phyloP scores from a whole-genome alignment of 2,329 filamentous ascomycete species.

The Rutstroemia sydowiana region DNA sequence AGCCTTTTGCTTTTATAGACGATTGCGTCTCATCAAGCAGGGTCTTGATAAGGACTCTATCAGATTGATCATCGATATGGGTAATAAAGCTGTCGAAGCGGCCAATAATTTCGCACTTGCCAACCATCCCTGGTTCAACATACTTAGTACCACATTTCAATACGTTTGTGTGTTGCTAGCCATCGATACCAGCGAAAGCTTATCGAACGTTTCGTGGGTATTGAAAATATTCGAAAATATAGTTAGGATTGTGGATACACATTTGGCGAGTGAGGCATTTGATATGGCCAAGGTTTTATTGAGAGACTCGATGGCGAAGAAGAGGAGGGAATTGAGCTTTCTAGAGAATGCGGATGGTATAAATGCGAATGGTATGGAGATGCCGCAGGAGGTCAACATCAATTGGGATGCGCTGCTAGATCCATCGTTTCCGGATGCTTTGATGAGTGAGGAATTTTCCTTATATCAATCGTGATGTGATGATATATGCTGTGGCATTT shows the following conservation, averaged over 20 bases:
- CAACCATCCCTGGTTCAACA: constrained; percentile 21
- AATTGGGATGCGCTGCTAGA: constrained; percentile 22
- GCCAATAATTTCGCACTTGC: constrained; percentile 12
- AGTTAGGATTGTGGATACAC: constrained; percentile 12
- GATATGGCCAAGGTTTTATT: constrained; percentile 19
- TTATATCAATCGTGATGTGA: neutral
- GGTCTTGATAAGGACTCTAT: constrained; percentile 1
- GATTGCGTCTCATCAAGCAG: constrained; percentile 9
- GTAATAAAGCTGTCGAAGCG: constrained; percentile 14
- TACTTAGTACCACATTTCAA: constrained; percentile 19
- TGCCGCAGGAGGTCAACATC: constrained; percentile 10
- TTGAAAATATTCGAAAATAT: constrained; percentile 17
- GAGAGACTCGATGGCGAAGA: constrained; percentile 15
- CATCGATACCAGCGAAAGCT: constrained; percentile 16
- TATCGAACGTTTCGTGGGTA: constrained; percentile 15
- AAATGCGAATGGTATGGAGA: constrained; percentile 1
- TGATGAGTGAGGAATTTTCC: constrained; percentile 8
- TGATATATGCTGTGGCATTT: no score
- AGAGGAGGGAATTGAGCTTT: constrained; percentile 13
- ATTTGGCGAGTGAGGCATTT: constrained; percentile 18
- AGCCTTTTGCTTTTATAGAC: constrained; percentile 21
- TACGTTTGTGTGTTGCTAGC: constrained; percentile 19
- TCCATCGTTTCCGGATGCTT: constrained; percentile 8
- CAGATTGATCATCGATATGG: neutral
- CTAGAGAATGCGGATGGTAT: constrained; percentile 11